Percentiles rank a stretch among this genome's conserved stretches.
Conservation (phyloP, 352 stramenopile species). For the Elongisporangium anandrum region DNA sequence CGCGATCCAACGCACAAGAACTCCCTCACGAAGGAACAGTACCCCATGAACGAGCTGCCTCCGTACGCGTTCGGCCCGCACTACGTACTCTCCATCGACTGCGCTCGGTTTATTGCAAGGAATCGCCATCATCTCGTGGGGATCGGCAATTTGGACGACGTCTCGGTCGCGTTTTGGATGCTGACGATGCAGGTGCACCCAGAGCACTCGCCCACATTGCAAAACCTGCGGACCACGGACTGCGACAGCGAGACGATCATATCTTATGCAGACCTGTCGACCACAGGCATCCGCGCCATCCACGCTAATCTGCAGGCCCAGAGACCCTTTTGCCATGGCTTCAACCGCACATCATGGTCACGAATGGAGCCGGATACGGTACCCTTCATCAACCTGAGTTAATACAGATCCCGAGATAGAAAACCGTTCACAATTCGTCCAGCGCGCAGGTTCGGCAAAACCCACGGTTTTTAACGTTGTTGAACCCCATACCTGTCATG, state of each 20-base stretch:
- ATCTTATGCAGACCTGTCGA: slow-evolving; percentile 43
- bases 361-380: slow-evolving; percentile 11
- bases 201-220: slow-evolving; percentile 29
- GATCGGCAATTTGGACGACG: slow-evolving; percentile 44
- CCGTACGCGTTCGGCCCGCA: slow-evolving; percentile 38
- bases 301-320: slow-evolving; percentile 28
- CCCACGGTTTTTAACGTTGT: too few species aligned
- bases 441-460: too few species aligned
- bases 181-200: slow-evolving; percentile 39
- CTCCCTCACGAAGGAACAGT: slow-evolving; percentile 22
- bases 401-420: too few species aligned
- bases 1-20: slow-evolving; percentile 22
- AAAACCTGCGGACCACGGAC: slow-evolving; percentile 27
- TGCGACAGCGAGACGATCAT: slow-evolving; percentile 28
- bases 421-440: too few species aligned
- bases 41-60: slow-evolving; percentile 21
- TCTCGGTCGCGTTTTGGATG: slow-evolving; percentile 54
- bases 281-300: slow-evolving; percentile 37
- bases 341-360: slow-evolving; percentile 29
- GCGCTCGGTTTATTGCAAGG: slow-evolving; percentile 26
- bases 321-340: slow-evolving; percentile 32
- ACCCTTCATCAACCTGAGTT: too few species aligned
- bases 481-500: too few species aligned
- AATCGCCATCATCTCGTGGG: slow-evolving; percentile 21
- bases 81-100: slow-evolving; percentile 49